Evolutionary conservation across 1,139 yeast genomes (phyloP).

Genomic region (Arxiozyma heterogenica): DNA sequence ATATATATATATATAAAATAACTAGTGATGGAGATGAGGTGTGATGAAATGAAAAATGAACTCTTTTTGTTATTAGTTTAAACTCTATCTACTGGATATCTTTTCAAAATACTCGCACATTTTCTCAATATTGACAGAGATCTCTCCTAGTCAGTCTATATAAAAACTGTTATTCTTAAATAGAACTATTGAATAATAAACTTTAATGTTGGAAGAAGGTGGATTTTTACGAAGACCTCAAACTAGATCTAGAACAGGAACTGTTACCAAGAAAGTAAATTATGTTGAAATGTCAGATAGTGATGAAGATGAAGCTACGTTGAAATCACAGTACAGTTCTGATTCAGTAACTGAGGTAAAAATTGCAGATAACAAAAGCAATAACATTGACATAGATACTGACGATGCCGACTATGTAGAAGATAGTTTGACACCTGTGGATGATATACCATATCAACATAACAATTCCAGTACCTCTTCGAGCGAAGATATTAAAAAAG

Average conservation of each 20-base stretch:
- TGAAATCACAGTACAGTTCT: constrained; percentile 4
- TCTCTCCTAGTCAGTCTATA: not conserved
- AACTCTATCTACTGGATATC: too few relatives aligned
- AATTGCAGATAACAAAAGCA: not conserved
- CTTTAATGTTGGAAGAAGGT: constrained; percentile 19
- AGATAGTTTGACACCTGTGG: constrained; percentile 1
- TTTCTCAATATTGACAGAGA: not conserved
- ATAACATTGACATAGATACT: constrained; percentile 12
- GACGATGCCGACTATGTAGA: constrained; percentile 17
- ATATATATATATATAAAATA: too few relatives aligned
- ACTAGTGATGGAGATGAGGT: too few relatives aligned
- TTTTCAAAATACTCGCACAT: too few relatives aligned
- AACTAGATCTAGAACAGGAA: constrained; percentile 12
- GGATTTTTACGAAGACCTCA: constrained; percentile 24
- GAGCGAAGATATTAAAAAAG: not conserved
- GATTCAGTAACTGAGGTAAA: not conserved
- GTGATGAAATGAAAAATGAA: too few relatives aligned
- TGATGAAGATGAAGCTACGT: constrained; percentile 19
- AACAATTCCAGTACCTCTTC: not conserved
- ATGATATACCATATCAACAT: constrained; percentile 15
- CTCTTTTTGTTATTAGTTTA: too few relatives aligned
- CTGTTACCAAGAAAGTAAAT: constrained; percentile 13
- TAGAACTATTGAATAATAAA: too few relatives aligned
- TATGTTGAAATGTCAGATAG: constrained; percentile 17
- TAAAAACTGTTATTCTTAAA: too few relatives aligned